These are phyloP conservation scores for Solanum hybrid DNA, from an alignment of 305 asterid genomes.

Conservation along the genomic window DNA sequence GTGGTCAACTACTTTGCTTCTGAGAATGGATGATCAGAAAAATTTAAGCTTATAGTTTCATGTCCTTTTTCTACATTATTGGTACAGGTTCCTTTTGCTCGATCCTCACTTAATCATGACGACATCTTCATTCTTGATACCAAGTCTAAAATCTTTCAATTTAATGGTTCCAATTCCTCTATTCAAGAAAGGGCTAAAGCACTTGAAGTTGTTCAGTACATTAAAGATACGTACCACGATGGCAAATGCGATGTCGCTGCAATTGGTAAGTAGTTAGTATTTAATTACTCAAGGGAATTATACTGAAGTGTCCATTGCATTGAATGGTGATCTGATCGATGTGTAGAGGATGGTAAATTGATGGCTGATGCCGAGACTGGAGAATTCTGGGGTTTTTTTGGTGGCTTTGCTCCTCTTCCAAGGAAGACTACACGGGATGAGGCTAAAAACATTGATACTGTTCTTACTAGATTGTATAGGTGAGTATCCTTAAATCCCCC, in stretches of 20 bases:
- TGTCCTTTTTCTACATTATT: conserved; percentile 11
- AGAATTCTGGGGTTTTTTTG: conserved; percentile 94
- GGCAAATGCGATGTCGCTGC: conserved; percentile 97
- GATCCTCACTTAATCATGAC: conserved; percentile 91
- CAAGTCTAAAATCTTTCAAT: conserved; percentile 78
- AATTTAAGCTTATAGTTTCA: neutral
- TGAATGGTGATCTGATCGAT: conserved; percentile 12
- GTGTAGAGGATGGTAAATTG: conserved; percentile 86
- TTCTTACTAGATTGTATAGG: conserved; percentile 63
- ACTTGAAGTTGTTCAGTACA: conserved; percentile 95
- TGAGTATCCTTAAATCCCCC: conserved; percentile 14
- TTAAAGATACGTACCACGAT: conserved; percentile 90
- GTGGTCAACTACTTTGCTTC: conserved; percentile 7
- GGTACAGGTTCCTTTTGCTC: conserved; percentile 71
- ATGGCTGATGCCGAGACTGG: conserved; percentile 98
- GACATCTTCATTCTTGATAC: conserved; percentile 91
- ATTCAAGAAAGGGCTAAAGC: conserved; percentile 99
- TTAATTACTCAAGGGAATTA: conserved; percentile 5
- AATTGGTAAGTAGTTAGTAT: conserved; percentile 52
- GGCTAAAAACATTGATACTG: conserved; percentile 24
- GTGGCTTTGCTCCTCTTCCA: conserved; percentile 99
- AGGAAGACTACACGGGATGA: conserved; percentile 51
- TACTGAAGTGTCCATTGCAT: conserved; percentile 7
- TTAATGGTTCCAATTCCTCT: conserved; percentile 87
- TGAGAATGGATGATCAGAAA: conserved; percentile 6